Conservation (phyloP, 371 early-diverging fungal species). For the Cokeromyces recurvatus region DNA sequence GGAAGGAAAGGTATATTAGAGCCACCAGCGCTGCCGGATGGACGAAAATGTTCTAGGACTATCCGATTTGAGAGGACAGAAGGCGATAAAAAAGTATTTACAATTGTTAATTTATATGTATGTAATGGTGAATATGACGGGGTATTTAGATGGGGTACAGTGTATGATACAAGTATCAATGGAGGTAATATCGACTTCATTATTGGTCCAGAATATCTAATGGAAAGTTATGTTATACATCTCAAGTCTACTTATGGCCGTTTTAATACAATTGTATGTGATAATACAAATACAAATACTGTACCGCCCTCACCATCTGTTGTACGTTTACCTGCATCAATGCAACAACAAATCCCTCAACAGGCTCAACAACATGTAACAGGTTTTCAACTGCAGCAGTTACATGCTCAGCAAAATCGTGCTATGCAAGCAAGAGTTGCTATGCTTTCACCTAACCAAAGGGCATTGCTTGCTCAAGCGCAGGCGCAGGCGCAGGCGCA, state of each 20-base stretch:
- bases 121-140: slow-evolving; percentile 47
- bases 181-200: slow-evolving; percentile 57
- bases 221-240: slow-evolving; percentile 52
- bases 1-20: slow-evolving; percentile 31
- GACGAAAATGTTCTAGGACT: slow-evolving; percentile 51
- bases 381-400: slow-evolving; percentile 32
- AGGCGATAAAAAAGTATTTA: slow-evolving; percentile 48
- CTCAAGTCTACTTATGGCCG: slow-evolving; percentile 50
- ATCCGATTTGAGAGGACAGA: slow-evolving; percentile 56
- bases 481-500: slow-evolving; percentile 20
- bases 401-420: slow-evolving; percentile 35
- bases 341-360: slow-evolving; percentile 19
- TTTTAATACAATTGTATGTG: slow-evolving; percentile 48
- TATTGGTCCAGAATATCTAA: slow-evolving; percentile 54
- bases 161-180: slow-evolving; percentile 48
- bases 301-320: slow-evolving; percentile 44
- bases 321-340: slow-evolving; percentile 27
- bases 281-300: slow-evolving; percentile 47
- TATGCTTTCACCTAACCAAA: slow-evolving; percentile 24
- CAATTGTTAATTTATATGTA: slow-evolving; percentile 48
- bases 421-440: slow-evolving; percentile 30
- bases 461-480: slow-evolving; percentile 12
- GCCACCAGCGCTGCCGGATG: slow-evolving; percentile 40
- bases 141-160: slow-evolving; percentile 57
- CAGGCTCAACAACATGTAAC: slow-evolving; percentile 19